Evolutionary conservation across 2,329 filamentous ascomycete genomes (phyloP).

Genomic region (Fusarium sp.): DNA sequence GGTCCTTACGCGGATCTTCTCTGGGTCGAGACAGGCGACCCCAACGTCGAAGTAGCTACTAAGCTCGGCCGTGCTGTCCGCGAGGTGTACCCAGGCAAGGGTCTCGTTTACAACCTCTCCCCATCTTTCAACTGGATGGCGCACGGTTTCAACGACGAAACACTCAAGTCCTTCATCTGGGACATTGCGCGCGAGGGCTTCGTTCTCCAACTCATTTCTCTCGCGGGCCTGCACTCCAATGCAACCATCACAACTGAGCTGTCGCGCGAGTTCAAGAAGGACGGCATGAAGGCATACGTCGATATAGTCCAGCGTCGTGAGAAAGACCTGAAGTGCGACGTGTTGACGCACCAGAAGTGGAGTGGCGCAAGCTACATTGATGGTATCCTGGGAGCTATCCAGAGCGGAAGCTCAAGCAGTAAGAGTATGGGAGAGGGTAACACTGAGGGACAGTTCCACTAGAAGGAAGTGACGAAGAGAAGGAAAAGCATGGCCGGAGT

Average conservation of each 20-base stretch:
- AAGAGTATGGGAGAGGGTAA: slow-evolving; percentile 97
- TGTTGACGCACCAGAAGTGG: slow-evolving; percentile 96
- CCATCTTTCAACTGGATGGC: slow-evolving; percentile 99
- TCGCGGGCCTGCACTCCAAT: slow-evolving; percentile 75
- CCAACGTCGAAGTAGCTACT: slow-evolving; percentile 81
- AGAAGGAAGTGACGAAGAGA: slow-evolving; percentile 29
- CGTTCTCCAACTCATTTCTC: slow-evolving; percentile 74
- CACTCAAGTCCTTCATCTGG: slow-evolving; percentile 94
- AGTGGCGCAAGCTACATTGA: slow-evolving; percentile 79
- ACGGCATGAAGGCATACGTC: slow-evolving; percentile 98
- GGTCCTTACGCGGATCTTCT: slow-evolving; percentile 93
- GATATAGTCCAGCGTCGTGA: slow-evolving; percentile 89
- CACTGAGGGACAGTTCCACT: slow-evolving; percentile 78
- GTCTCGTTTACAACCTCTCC: slow-evolving; percentile 94
- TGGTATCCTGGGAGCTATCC: slow-evolving; percentile 88
- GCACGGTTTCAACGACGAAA: slow-evolving; percentile 87
- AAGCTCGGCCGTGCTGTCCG: slow-evolving; percentile 83
- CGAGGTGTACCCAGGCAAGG: slow-evolving; percentile 78
- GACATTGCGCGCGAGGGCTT: slow-evolving; percentile 92
- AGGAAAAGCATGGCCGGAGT: slow-evolving; percentile 48
- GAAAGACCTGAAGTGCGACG: slow-evolving; percentile 90
- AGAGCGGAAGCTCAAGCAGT: slow-evolving; percentile 88
- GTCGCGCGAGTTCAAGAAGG: slow-evolving; percentile 83
- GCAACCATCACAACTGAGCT: slow-evolving; percentile 78
- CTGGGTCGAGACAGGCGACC: slow-evolving; percentile 96